These are phyloP conservation scores for Jamesozyma piceae DNA, from an alignment of 805 yeast species.

Conservation along the genomic window DNA sequence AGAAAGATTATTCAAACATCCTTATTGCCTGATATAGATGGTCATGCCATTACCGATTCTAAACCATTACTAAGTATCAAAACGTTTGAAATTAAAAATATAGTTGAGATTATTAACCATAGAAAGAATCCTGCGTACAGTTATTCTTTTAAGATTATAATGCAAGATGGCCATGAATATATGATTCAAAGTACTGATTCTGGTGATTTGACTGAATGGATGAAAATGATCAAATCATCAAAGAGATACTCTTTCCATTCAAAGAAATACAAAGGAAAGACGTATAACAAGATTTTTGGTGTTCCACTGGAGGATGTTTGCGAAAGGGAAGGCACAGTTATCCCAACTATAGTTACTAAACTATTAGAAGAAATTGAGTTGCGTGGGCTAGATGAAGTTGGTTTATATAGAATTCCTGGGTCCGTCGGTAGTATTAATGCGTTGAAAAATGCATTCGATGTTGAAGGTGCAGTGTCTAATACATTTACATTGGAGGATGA, in stretches of 20 bases:
- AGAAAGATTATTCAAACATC: conserved; percentile 33
- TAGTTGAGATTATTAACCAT: conserved; percentile 32
- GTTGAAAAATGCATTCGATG: conserved; percentile 46
- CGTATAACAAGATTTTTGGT: conserved; percentile 62
- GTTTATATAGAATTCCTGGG: conserved; percentile 71
- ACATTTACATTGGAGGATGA: conserved; percentile 41
- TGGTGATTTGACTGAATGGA: conserved; percentile 67
- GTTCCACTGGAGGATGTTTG: conserved; percentile 74
- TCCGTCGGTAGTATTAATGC: conserved; percentile 49
- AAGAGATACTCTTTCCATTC: conserved; percentile 37
- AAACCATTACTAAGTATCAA: conserved; percentile 43
- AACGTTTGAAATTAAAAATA: conserved; percentile 36
- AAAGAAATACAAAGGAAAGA: conserved; percentile 32
- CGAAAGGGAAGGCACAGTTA: conserved; percentile 49
- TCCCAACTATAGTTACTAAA: conserved; percentile 59
- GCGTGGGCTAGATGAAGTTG: conserved; percentile 86
- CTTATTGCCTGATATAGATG: conserved; percentile 51
- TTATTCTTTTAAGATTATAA: conserved; percentile 34
- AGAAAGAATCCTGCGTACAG: conserved; percentile 15
- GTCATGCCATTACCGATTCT: conserved; percentile 32
- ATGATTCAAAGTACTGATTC: conserved; percentile 59
- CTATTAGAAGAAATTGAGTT: conserved; percentile 68
- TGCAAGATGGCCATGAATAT: conserved; percentile 43
- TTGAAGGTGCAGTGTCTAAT: conserved; percentile 34
- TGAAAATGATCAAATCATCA: conserved; percentile 35